phyloP scores from a whole-genome alignment of 768 basidiomycete genomes.

The Lentinula raphanica region DNA sequence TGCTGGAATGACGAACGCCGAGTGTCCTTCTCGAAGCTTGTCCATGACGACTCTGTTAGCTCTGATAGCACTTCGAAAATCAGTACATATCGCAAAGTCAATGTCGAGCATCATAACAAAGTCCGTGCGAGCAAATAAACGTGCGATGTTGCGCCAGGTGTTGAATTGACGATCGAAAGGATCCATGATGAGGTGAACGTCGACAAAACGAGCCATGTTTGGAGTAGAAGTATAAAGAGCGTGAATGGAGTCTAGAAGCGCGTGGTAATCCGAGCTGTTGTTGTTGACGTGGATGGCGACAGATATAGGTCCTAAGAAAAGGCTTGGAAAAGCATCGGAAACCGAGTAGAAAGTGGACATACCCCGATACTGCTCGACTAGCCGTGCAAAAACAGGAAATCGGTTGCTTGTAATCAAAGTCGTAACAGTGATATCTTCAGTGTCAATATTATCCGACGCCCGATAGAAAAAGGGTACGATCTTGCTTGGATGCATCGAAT shows the following conservation, averaged over 20 bases:
- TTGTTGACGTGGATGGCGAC: slow-evolving; percentile 73
- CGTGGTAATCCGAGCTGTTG: slow-evolving; percentile 33
- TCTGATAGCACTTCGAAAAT: slow-evolving; percentile 60
- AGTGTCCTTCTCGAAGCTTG: slow-evolving; percentile 51
- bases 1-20: slow-evolving; percentile 79
- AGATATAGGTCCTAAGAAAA: slow-evolving; percentile 67
- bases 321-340: not conserved
- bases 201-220: slow-evolving; percentile 63
- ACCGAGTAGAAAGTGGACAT: not conserved
- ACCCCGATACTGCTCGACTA: slow-evolving; percentile 81
- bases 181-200: slow-evolving; percentile 83
- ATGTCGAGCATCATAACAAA: slow-evolving; percentile 91
- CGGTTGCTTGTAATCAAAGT: slow-evolving; percentile 80
- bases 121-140: slow-evolving; percentile 77
- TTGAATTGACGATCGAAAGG: slow-evolving; percentile 83
- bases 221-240: slow-evolving; percentile 62
- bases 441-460: slow-evolving; percentile 48
- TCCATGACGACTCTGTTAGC: slow-evolving; percentile 34
- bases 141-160: slow-evolving; percentile 83
- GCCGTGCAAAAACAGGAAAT: slow-evolving; percentile 62
- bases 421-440: slow-evolving; percentile 76
- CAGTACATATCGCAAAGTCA: slow-evolving; percentile 81
- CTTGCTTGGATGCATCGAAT: slow-evolving; percentile 66
- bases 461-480: slow-evolving; percentile 81
- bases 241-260: slow-evolving; percentile 58